Evolutionary conservation across 352 stramenopile genomes (phyloP), one percentile per base, ranked within the genome.

Genomic region (Phytophthora tubulina): DNA sequence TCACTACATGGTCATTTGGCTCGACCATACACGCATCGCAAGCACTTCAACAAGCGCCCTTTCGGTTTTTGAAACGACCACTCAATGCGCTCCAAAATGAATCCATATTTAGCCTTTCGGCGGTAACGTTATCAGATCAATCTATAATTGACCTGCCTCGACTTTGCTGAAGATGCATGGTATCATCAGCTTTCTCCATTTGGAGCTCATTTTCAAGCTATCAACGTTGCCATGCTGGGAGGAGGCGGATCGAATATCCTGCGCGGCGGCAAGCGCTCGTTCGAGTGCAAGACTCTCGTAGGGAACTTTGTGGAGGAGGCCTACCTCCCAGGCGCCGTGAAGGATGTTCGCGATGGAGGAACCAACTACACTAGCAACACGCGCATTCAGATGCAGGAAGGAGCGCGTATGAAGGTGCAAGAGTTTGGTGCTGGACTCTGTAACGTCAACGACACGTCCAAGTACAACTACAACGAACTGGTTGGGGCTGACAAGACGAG

Each of bases 281-380:
- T 85, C 44, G 83, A 93, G 50, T 95, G 85, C 80, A 88, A 88
- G 52, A 95, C 88, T 33, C 75, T 95, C 4, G 76, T 95, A 21
- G 86, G 88, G 57, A 95, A 95, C 62, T 95, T 93, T 44, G 88
- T 95, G 27, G 88, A 95, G 56, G 88, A 95, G 58, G 68, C 87
- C 31, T 93, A 91, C 42, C 85, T 84, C 0, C 87, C 87, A 0
- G 80, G 76, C 10, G 84, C 84, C 3, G 71, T 85, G 39, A 80
- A 76, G 42, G 60, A 78, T 27, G 56, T 68, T 7, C 79, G 81
- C 67, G 57, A 82, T 62, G 82, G 81, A 48, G 84, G 78, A 21
- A 67, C 58, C 49, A 81, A 72, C 58, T 94, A 84, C 56, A 83
- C 85, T 60, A 90, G 72, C 48, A 93, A 73, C 53, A 85, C 80